Evolutionary conservation across 192 early-diverging fungal genomes (phyloP).

Genomic region (Podila epigama): DNA sequence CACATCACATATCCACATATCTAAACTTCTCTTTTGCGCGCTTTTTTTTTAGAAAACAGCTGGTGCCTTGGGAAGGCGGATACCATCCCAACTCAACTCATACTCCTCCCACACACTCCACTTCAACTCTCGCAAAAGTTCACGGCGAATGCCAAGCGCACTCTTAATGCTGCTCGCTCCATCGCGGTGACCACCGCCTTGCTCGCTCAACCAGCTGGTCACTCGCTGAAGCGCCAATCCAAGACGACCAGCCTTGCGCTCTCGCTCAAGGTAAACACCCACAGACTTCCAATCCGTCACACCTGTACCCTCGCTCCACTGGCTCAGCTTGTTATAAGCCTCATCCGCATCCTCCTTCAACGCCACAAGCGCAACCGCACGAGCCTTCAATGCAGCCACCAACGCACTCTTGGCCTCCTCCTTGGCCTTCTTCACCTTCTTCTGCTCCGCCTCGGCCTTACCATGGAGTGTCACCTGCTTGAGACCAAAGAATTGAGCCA

Average conservation of each 20-base stretch:
- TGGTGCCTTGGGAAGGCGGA: slow-evolving; percentile 51
- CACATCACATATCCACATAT: too few species aligned
- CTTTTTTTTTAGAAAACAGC: slow-evolving; percentile 26
- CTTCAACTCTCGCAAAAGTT: slow-evolving; percentile 66
- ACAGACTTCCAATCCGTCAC: slow-evolving; percentile 64
- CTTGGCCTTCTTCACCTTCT: slow-evolving; percentile 71
- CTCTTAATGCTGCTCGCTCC: slow-evolving; percentile 64
- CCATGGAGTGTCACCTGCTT: slow-evolving; percentile 52
- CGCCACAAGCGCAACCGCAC: slow-evolving; percentile 59
- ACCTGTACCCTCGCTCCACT: slow-evolving; percentile 67
- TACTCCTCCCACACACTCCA: slow-evolving; percentile 78
- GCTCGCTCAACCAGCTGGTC: slow-evolving; percentile 73
- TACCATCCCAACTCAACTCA: slow-evolving; percentile 63
- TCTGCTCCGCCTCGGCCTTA: slow-evolving; percentile 59
- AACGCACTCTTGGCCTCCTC: slow-evolving; percentile 76
- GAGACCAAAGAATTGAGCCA: slow-evolving; percentile 73
- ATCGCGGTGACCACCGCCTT: slow-evolving; percentile 52
- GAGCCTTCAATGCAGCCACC: slow-evolving; percentile 69
- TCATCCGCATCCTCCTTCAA: slow-evolving; percentile 57
- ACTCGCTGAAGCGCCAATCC: slow-evolving; percentile 78
- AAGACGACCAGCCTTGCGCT: slow-evolving; percentile 58
- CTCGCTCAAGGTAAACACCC: slow-evolving; percentile 63
- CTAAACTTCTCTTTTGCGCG: too few species aligned
- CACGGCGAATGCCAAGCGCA: slow-evolving; percentile 56
- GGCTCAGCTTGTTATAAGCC: slow-evolving; percentile 60